Evolutionary conservation across 805 yeast species (phyloP), one percentile per base, ranked within the genome.

Genomic region (Saccharomycopsis vini): DNA sequence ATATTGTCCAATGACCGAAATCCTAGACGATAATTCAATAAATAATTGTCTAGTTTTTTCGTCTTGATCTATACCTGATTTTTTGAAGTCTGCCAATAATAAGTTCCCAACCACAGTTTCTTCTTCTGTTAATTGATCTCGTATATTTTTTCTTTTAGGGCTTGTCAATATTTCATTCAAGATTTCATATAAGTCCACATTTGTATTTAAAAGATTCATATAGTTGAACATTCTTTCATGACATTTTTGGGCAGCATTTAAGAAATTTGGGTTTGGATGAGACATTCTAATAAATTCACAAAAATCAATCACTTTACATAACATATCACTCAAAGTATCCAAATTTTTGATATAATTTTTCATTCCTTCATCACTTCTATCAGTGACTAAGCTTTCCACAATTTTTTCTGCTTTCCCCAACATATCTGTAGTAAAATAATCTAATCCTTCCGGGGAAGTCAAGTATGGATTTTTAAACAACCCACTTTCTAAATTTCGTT

Each of bases 301-400:
- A 40, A 90, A 72, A 61, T 92, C 98, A 33, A 92, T 89, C 4
- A 87, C 97, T 45, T 95, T 75, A 58, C 98, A 92, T 24, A 92
- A 62, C 23, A 82, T 74, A 57, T 92, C 97, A 55, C 95, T 83
- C 32, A 92, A 63, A 52, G 87, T 76, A 58, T 92, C 98, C 50
- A 92, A 65, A 42, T 78, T 76, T 35, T 75, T 57, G 43, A 90
- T 73, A 43, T 76, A 85, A 4, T 66, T 60, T 15, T 54, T 52
- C 18, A 71, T 54, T 1, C 74, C 84, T 7, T 66, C 64, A 1
- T 54, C 57, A 2, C 71, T 53, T 19, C 67, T 63, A 40, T 73
- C 73, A 5, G 55, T 56, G 13, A 76, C 62, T 66, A 90, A 75
- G n/a, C 67, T 58, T 0, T 64, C 57, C 1, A 83, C 82, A 42